Percentiles rank a stretch among this genome's conserved stretches.
Conservation (phyloP, 2,329 filamentous ascomycete genomes). For the Exserohilum rostratum region DNA sequence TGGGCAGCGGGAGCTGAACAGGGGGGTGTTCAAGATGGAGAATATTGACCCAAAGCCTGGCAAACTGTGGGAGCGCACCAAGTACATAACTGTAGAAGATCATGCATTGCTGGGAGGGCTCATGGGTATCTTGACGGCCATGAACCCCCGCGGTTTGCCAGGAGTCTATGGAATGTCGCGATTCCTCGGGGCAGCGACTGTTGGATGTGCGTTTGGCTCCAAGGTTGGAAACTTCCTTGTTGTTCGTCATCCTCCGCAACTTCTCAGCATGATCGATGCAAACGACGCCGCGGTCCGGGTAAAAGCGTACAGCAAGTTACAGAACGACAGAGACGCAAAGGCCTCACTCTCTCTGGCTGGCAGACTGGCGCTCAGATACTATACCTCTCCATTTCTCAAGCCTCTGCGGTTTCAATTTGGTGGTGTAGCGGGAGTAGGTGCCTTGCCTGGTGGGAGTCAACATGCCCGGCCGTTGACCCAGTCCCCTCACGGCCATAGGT, state of each 20-base stretch:
- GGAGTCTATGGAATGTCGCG: slow-evolving; percentile 23
- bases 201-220: slow-evolving; percentile 21
- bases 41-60: slow-evolving; percentile 21
- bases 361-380: slow-evolving; percentile 11
- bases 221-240: slow-evolving; percentile 8
- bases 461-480: neutral
- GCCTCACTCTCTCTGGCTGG: slow-evolving; percentile 21
- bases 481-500: neutral
- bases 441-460: neutral
- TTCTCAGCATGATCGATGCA: slow-evolving; percentile 4
- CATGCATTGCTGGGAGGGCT: slow-evolving; percentile 19
- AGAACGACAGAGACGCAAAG: slow-evolving; percentile 15
- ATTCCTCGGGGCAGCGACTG: slow-evolving; percentile 22
- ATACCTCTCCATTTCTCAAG: slow-evolving; percentile 6
- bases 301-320: slow-evolving; percentile 12
- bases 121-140: slow-evolving; percentile 18
- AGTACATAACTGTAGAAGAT: slow-evolving; percentile 25
- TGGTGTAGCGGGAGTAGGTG: neutral
- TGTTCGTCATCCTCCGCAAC: neutral
- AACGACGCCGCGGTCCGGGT: neutral
- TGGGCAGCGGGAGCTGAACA: slow-evolving; percentile 23
- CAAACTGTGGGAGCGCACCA: slow-evolving; percentile 30
- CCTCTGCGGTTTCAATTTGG: slow-evolving; percentile 2
- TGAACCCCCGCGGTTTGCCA: slow-evolving; percentile 24
- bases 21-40: slow-evolving; percentile 26